phyloP scores from a whole-genome alignment of 164 flowering plant genomes.

The Liquidambar formosana region DNA sequence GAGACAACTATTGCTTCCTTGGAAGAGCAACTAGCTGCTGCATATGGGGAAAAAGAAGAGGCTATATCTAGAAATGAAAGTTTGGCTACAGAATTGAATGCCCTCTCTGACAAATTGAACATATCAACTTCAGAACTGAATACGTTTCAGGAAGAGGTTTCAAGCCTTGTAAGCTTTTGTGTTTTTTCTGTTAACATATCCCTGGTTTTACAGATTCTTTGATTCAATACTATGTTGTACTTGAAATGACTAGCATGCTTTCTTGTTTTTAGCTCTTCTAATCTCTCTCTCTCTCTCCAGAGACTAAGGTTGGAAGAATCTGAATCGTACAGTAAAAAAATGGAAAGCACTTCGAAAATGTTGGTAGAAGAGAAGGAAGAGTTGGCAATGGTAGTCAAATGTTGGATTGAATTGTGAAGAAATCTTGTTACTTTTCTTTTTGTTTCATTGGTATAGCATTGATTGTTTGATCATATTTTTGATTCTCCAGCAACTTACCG shows the following conservation, averaged over 20 bases:
- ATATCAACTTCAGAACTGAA: slow-evolving; percentile 42
- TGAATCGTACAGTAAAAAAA: slow-evolving; percentile 26
- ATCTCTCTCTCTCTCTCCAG: slow-evolving; percentile 31
- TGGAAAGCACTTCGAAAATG: slow-evolving; percentile 41
- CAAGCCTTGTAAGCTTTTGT: slow-evolving; percentile 54
- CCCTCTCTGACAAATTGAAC: slow-evolving; percentile 41
- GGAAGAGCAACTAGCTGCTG: slow-evolving; percentile 63
- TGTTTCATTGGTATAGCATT: slow-evolving; percentile 1
- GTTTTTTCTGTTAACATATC: background rate
- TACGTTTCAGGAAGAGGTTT: slow-evolving; percentile 57
- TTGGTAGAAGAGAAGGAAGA: slow-evolving; percentile 81
- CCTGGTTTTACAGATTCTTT: background rate
- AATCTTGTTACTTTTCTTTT: background rate
- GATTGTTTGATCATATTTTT: slow-evolving; percentile 6
- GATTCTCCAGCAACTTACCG: slow-evolving; percentile 65
- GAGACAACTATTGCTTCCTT: slow-evolving; percentile 79
- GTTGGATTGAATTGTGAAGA: background rate
- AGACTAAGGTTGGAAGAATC: slow-evolving; percentile 51
- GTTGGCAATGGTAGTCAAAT: slow-evolving; percentile 70
- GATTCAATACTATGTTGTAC: background rate
- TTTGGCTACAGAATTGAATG: slow-evolving; percentile 60
- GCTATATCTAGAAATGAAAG: slow-evolving; percentile 42
- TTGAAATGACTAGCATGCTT: background rate
- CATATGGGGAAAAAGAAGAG: slow-evolving; percentile 58
- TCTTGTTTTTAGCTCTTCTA: background rate